Percentiles rank a stretch among this genome's conserved stretches.
These are phyloP conservation scores for Fusarium gaditjirri DNA, from an alignment of 2,329 filamentous ascomycete genomes.

Conservation along the genomic window DNA sequence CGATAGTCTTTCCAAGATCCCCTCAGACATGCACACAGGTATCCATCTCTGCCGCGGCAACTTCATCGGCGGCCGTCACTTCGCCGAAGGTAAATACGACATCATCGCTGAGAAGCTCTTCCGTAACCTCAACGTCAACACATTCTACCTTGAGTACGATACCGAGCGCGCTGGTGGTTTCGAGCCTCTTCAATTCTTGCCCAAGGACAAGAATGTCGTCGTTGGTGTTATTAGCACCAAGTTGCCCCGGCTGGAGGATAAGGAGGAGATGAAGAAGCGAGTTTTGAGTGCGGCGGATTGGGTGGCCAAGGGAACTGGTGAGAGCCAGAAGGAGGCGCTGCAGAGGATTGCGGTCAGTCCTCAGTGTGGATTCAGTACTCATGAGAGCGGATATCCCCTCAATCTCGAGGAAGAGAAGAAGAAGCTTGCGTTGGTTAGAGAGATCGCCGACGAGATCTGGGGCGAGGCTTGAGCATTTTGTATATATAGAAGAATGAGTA, in stretches of 20 bases:
- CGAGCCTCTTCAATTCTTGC: slow-evolving; percentile 70
- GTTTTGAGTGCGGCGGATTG: slow-evolving; percentile 72
- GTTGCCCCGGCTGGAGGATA: slow-evolving; percentile 69
- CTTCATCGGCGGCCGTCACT: slow-evolving; percentile 73
- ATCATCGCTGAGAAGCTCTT: slow-evolving; percentile 74
- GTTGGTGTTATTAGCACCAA: slow-evolving; percentile 73
- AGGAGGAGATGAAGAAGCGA: slow-evolving; percentile 70
- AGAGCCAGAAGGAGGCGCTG: slow-evolving; percentile 73
- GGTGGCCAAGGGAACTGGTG: slow-evolving; percentile 73
- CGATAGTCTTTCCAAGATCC: slow-evolving; percentile 71
- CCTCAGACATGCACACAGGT: slow-evolving; percentile 78
- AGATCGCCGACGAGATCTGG: slow-evolving; percentile 80
- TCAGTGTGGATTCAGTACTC: slow-evolving; percentile 79
- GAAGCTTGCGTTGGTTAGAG: slow-evolving; percentile 76
- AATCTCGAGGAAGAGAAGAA: slow-evolving; percentile 76
- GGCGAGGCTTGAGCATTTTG: slow-evolving; percentile 41
- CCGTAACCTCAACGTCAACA: slow-evolving; percentile 70
- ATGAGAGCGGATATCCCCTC: slow-evolving; percentile 77
- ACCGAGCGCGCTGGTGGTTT: slow-evolving; percentile 73
- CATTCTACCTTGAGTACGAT: slow-evolving; percentile 77
- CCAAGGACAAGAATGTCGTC: slow-evolving; percentile 70
- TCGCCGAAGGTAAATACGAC: slow-evolving; percentile 74
- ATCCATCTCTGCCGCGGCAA: slow-evolving; percentile 79
- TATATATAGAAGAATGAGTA: neutral
- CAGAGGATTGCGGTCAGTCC: slow-evolving; percentile 75